Percentiles rank a stretch among this genome's conserved stretches.
These are phyloP conservation scores for Clarireedia homoeocarpa DNA, from an alignment of 2,329 filamentous ascomycete genomes.

Conservation along the genomic window DNA sequence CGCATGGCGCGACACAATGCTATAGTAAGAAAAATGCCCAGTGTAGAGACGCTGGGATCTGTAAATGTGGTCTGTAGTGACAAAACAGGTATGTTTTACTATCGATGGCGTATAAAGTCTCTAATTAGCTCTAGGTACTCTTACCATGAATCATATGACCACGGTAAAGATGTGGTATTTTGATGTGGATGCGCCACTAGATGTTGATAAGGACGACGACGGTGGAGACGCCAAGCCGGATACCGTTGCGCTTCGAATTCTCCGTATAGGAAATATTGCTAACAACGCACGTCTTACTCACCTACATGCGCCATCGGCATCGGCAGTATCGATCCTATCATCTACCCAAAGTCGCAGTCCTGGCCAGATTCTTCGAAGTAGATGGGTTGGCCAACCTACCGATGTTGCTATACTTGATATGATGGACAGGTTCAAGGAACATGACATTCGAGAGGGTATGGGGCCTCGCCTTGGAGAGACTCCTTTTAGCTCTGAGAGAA, in stretches of 20 bases:
- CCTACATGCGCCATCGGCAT: slow-evolving; percentile 59
- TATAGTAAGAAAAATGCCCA: slow-evolving; percentile 91
- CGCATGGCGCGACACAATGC: slow-evolving; percentile 94
- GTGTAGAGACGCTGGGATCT: slow-evolving; percentile 95
- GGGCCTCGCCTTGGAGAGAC: slow-evolving; percentile 78
- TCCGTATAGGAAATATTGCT: slow-evolving; percentile 91
- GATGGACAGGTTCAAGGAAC: slow-evolving; percentile 82
- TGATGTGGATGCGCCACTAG: slow-evolving; percentile 46
- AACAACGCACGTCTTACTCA: slow-evolving; percentile 84
- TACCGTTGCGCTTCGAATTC: slow-evolving; percentile 67
- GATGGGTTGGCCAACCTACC: slow-evolving; percentile 95
- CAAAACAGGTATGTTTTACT: slow-evolving; percentile 63
- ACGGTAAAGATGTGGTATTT: slow-evolving; percentile 96
- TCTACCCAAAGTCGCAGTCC: slow-evolving; percentile 60
- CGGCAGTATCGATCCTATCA: slow-evolving; percentile 73
- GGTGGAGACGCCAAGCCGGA: slow-evolving; percentile 53
- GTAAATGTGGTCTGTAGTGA: slow-evolving; percentile 99
- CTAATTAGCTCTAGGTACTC: slow-evolving; percentile 51
- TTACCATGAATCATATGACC: slow-evolving; percentile 98
- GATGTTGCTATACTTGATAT: slow-evolving; percentile 96
- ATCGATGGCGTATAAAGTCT: slow-evolving; percentile 2
- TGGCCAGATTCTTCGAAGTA: slow-evolving; percentile 61
- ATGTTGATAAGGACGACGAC: slow-evolving; percentile 46
- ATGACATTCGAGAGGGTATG: slow-evolving; percentile 80
- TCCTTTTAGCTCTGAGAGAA: slow-evolving; percentile 92